Percentiles rank a stretch among this genome's conserved stretches.
phyloP scores from a whole-genome alignment of 352 stramenopile genomes.

The Aphanomyces euteiches region DNA sequence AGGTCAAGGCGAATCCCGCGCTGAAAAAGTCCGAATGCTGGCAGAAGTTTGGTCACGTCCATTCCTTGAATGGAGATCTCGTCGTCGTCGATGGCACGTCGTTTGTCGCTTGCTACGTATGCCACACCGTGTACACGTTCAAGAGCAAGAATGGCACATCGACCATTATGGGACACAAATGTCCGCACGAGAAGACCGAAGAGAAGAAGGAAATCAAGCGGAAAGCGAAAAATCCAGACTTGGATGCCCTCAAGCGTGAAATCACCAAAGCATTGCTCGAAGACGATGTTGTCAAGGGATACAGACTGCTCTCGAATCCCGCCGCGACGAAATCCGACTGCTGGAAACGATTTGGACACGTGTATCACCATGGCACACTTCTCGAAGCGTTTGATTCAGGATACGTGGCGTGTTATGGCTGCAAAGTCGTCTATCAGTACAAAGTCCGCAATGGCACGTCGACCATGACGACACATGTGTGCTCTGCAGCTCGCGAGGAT shows the following conservation, averaged over 20 bases:
- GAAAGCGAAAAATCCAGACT: constrained; percentile 29
- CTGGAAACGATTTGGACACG: constrained; percentile 29
- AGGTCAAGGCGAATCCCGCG: constrained; percentile 25
- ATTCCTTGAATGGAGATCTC: constrained; percentile 7
- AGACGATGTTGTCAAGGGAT: constrained; percentile 9
- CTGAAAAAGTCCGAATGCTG: constrained; percentile 30
- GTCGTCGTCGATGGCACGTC: constrained; percentile 23
- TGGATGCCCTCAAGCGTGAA: constrained; percentile 25
- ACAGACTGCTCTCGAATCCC: constrained; percentile 21
- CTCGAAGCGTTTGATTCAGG: constrained; percentile 25
- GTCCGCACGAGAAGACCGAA: constrained; percentile 12
- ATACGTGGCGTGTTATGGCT: constrained; percentile 22
- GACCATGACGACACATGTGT: constrained; percentile 29
- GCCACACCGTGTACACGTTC: constrained; percentile 30
- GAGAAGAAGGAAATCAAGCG: constrained; percentile 5
- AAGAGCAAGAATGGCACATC: constrained; percentile 31
- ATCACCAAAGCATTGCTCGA: constrained; percentile 21
- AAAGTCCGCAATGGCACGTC: constrained; percentile 30
- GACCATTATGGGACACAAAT: constrained; percentile 30
- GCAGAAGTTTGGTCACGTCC: constrained; percentile 25
- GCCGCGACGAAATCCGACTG: constrained; percentile 25
- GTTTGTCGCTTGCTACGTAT: constrained; percentile 28
- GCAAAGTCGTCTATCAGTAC: constrained; percentile 30
- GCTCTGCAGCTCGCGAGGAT: not conserved
- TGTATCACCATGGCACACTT: constrained; percentile 12